Conservation (phyloP, 2,329 filamentous ascomycete genomes). For the Colletotrichum sp. region DNA sequence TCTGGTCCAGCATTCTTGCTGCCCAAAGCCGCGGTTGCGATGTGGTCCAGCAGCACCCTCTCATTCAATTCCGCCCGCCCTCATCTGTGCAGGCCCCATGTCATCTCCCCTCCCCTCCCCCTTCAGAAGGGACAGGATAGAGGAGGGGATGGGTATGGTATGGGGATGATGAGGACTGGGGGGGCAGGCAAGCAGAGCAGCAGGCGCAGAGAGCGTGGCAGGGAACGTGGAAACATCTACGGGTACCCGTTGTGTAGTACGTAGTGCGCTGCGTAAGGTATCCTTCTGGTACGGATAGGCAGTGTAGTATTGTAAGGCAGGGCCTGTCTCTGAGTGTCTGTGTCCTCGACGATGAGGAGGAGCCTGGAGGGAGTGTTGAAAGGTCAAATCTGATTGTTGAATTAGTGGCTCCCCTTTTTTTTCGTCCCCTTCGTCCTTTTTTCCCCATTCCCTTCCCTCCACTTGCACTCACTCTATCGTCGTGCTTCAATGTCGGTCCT, state of each 20-base stretch:
- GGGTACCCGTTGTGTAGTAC: background rate
- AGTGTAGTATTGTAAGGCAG: background rate
- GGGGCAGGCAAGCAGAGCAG: background rate
- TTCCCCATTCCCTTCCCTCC: too few relatives aligned
- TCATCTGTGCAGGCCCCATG: slow-evolving; percentile 10
- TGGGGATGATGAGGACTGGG: background rate
- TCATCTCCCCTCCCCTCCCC: slow-evolving; percentile 10
- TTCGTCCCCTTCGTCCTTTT: too few relatives aligned
- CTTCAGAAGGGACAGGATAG: background rate
- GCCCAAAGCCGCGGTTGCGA: slow-evolving; percentile 12
- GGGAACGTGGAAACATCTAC: background rate
- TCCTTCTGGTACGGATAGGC: background rate
- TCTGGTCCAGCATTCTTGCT: slow-evolving; percentile 1
- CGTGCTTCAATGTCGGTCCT: background rate
- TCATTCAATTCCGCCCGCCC: slow-evolving; percentile 14
- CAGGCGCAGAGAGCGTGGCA: background rate
- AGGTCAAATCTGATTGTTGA: background rate
- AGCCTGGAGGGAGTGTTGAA: background rate
- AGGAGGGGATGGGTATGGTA: background rate
- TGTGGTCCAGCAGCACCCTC: slow-evolving; percentile 15
- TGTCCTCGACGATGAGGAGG: background rate
- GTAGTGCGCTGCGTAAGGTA: background rate
- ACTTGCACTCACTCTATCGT: background rate
- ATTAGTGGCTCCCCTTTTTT: background rate
- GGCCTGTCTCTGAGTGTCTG: background rate